Conservation (phyloP, 176 grass and related monocot species). For the Oropetium thomaeum region DNA sequence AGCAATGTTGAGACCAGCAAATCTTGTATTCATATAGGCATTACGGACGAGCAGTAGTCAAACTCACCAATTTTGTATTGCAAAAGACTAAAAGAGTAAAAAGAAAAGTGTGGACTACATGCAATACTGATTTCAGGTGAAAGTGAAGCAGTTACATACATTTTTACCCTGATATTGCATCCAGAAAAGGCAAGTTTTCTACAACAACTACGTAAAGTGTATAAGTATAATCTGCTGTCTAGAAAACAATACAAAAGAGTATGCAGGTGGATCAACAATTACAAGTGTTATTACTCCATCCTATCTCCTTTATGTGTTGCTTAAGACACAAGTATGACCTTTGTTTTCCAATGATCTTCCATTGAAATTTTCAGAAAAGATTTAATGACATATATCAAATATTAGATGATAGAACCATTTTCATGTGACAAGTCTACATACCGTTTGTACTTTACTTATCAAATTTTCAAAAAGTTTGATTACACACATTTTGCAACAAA, state of each 20-base stretch:
- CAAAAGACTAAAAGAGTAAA: not conserved
- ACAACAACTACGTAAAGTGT: not conserved
- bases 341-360: not conserved
- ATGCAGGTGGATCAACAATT: not conserved
- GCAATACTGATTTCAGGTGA: not conserved
- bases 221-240: not conserved
- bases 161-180: not conserved
- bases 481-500: not conserved
- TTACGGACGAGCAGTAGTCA: not conserved
- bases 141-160: not conserved
- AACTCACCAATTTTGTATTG: not conserved
- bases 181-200: not conserved
- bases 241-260: not conserved
- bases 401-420: not conserved
- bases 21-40: no score
- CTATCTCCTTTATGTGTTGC: not conserved
- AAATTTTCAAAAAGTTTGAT: not conserved
- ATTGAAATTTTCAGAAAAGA: not conserved
- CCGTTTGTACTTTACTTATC: not conserved
- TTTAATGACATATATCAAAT: not conserved
- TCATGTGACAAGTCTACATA: not conserved
- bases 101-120: conserved; percentile 1
- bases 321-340: not conserved
- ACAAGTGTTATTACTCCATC: not conserved
- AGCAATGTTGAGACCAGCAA: not conserved